Conservation (phyloP, 1,139 yeast species). For the Debaryomyces nepalensis region DNA sequence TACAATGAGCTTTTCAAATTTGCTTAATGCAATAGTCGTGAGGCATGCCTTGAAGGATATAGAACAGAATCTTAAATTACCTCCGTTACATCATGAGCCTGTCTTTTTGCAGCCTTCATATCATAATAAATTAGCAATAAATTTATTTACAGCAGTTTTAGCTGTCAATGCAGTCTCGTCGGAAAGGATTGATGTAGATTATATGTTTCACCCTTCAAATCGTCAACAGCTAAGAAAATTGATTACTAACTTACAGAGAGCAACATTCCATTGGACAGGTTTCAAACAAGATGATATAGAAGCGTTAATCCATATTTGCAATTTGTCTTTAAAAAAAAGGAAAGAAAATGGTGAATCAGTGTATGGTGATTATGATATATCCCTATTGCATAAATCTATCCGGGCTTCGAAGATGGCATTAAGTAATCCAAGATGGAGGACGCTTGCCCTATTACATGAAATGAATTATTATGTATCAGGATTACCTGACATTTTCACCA, state of each 20-base stretch:
- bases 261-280: constrained; percentile 78
- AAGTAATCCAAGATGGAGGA: constrained; percentile 57
- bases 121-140: constrained; percentile 63
- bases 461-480: constrained; percentile 59
- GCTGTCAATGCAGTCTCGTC: constrained; percentile 78
- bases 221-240: constrained; percentile 57
- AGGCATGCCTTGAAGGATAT: constrained; percentile 60
- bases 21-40: constrained; percentile 54
- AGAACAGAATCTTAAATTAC: constrained; percentile 58
- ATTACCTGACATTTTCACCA: constrained; percentile 44
- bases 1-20: constrained; percentile 38
- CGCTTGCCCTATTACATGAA: constrained; percentile 61
- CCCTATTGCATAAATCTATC: constrained; percentile 46
- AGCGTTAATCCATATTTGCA: constrained; percentile 53
- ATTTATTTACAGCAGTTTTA: constrained; percentile 65
- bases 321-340: constrained; percentile 46
- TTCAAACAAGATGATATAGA: constrained; percentile 61
- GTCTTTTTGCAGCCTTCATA: constrained; percentile 62
- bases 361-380: constrained; percentile 42
- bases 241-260: constrained; percentile 63
- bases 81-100: constrained; percentile 61
- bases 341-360: constrained; percentile 25
- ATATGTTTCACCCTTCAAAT: constrained; percentile 69
- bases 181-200: constrained; percentile 67
- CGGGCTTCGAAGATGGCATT: constrained; percentile 53